Percentiles rank a stretch among this genome's conserved stretches.
phyloP scores from a whole-genome alignment of 805 yeast species.

The Starmerella potacharoeniae region DNA sequence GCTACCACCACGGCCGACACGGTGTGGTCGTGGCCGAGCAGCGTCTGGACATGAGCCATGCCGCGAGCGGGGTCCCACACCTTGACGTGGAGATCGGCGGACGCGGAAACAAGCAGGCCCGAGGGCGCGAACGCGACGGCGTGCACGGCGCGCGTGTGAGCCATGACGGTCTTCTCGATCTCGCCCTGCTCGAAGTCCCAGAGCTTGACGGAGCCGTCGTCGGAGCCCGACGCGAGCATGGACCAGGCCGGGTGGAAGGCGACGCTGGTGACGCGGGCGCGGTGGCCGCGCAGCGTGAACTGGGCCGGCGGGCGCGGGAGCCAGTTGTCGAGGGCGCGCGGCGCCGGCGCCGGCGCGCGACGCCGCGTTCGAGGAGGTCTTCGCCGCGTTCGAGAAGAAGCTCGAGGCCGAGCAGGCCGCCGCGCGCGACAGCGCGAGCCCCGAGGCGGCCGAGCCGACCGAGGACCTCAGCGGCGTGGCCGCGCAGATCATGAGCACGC shows the following conservation, averaged over 20 bases:
- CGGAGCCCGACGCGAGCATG: slow-evolving; percentile 49
- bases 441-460: background rate
- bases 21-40: slow-evolving; percentile 82
- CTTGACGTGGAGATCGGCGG: slow-evolving; percentile 46
- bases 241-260: slow-evolving; percentile 70
- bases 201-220: slow-evolving; percentile 57
- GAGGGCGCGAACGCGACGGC: slow-evolving; percentile 44
- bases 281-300: slow-evolving; percentile 40
- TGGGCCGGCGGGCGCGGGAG: slow-evolving; percentile 42
- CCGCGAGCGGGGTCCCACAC: slow-evolving; percentile 52
- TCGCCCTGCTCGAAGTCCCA: slow-evolving; percentile 61
- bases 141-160: slow-evolving; percentile 65
- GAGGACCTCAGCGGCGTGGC: slow-evolving; percentile 20
- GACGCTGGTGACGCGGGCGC: slow-evolving; percentile 48
- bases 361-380: slow-evolving; percentile 15
- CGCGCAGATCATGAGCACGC: slow-evolving; percentile 4
- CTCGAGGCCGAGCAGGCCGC: slow-evolving; percentile 8
- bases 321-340: slow-evolving; percentile 39
- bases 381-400: slow-evolving; percentile 16
- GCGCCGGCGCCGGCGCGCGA: background rate
- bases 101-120: slow-evolving; percentile 36
- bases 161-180: slow-evolving; percentile 54
- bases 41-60: slow-evolving; percentile 45
- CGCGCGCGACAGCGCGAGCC: background rate
- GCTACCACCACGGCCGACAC: slow-evolving; percentile 47